These are phyloP conservation scores for Solanum chmielewskii DNA, from an alignment of 257 asterid species.

Conservation along the genomic window DNA sequence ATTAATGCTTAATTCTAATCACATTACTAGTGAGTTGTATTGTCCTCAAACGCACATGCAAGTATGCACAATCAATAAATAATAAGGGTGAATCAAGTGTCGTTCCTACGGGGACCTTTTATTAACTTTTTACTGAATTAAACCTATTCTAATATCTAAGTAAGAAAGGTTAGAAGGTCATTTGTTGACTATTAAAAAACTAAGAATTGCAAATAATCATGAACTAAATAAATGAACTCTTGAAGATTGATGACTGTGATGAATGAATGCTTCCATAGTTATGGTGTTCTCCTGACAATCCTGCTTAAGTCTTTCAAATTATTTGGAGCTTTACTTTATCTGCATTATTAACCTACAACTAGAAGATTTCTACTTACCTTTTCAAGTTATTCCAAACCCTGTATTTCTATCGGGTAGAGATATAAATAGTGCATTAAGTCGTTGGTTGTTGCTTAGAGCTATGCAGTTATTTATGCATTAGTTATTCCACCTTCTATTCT, in stretches of 20 bases:
- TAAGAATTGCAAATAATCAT: background rate
- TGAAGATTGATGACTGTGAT: background rate
- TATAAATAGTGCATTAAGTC: background rate
- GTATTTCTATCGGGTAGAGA: background rate
- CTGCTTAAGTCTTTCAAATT: background rate
- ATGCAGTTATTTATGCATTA: background rate
- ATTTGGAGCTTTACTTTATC: background rate
- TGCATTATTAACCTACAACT: background rate
- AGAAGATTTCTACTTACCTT: background rate
- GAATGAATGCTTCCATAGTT: background rate
- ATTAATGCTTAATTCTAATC: background rate
- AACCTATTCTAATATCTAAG: background rate
- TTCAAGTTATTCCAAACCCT: background rate
- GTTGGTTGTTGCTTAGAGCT: background rate
- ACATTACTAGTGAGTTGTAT: background rate
- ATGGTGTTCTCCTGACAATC: background rate
- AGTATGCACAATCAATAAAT: background rate
- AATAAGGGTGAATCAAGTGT: background rate
- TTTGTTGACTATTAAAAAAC: background rate
- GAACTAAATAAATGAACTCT: background rate
- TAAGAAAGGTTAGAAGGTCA: background rate
- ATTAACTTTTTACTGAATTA: background rate
- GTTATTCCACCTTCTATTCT: background rate
- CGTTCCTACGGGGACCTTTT: background rate
- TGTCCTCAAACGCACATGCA: background rate